phyloP scores from a whole-genome alignment of 2,329 filamentous ascomycete species.

The Paracoccidioides brasiliensis region DNA sequence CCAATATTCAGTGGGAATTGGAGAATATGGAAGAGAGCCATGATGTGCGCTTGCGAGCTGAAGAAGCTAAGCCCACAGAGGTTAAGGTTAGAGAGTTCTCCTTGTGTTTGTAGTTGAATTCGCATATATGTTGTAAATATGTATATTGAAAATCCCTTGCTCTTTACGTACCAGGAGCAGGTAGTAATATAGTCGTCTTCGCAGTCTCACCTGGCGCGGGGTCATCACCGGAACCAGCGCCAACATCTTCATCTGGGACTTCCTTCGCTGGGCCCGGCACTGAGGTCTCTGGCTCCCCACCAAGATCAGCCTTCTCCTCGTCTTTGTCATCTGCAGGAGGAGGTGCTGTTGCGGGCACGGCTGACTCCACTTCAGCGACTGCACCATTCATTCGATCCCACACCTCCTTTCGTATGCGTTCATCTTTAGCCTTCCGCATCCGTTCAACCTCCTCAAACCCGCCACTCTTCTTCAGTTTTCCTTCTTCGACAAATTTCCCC shows the following conservation, averaged over 20 bases:
- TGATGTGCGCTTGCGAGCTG: constrained; percentile 11
- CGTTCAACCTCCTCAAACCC: constrained; percentile 91
- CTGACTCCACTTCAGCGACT: constrained; percentile 36
- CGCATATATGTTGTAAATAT: neutral
- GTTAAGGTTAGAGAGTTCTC: neutral
- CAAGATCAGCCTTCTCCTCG: neutral
- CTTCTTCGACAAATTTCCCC: constrained; percentile 70
- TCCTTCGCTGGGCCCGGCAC: neutral
- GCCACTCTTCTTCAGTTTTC: constrained; percentile 88
- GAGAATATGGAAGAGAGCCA: constrained; percentile 13
- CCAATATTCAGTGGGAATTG: constrained; percentile 15
- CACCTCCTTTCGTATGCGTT: constrained; percentile 67
- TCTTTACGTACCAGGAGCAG: constrained; percentile 11
- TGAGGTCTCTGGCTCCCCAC: neutral
- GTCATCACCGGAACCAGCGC: neutral
- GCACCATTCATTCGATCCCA: constrained; percentile 41
- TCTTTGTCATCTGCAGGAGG: neutral
- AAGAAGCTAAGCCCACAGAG: constrained; percentile 4
- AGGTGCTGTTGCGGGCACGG: neutral
- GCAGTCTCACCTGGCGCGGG: neutral
- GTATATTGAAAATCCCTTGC: neutral
- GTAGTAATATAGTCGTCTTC: neutral
- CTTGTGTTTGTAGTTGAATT: neutral
- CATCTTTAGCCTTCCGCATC: constrained; percentile 70
- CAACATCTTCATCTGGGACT: neutral